Base-by-base conservation (phyloP, 768 basidiomycete species). In the Leccinum uliginosum region DNA sequence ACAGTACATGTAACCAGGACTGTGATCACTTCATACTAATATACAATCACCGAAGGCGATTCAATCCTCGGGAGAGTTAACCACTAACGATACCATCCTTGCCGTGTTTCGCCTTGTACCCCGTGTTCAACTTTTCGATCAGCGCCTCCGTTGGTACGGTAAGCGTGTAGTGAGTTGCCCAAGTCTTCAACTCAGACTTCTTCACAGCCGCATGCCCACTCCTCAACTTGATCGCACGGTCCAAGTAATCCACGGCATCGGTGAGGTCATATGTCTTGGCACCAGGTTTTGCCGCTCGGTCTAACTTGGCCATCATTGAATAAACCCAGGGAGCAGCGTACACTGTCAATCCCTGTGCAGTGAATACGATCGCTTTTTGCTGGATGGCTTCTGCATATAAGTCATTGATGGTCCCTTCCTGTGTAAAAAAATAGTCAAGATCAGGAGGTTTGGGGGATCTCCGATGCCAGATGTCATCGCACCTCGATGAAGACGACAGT, bases 301-400 rank as follows among this genome's bases (percentile, higher is more conserved):
- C 58, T 2, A 59, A 40, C 19, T 59, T 59, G 47, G 58, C 46
- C 58, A 59, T 52, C 56, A 58, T 3, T 1, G 51, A 47, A 14
- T 59, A 59, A 7, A 51, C 29, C 58, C 58, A 58, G n/a, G 56
- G 58, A 2, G 56, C 56, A 35, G 58, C 58, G 6, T 59, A 59
- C 26, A 59, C 58, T 5, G 56, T 58, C 51, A 59, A 34, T n/a
- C 56, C 58, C 40, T 43, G 43, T 11, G 56, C 56, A 9, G 30
- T 3, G 24, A 58, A 59, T 3, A 59, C 56, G 2, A 44, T 49
- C 5, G 52, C 51, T 19, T 59, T 44, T 29, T 59, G 56, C 12
- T 15, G 27, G 4, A 58, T 44, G 5, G 58, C 56, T 50, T 49
- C 30, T 12, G 34, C 47, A 12, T 53, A 58, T 6, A 58, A 4